These are phyloP conservation scores for Ampelocalamus luodianensis DNA, from an alignment of 176 grass and related monocot genomes.

Conservation along the genomic window DNA sequence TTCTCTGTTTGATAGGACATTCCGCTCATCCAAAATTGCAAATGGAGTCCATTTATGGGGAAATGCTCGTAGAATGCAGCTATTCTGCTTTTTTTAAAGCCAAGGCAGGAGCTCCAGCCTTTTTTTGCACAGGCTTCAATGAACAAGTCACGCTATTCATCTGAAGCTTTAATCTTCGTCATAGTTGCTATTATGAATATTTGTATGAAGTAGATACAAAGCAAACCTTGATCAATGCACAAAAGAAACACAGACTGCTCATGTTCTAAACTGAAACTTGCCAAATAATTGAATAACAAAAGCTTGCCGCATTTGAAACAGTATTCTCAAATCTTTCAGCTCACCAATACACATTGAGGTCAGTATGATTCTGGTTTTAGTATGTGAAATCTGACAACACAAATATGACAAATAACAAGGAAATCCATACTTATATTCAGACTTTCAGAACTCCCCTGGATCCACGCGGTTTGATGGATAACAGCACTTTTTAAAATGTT, in stretches of 20 bases:
- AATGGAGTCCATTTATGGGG: background rate
- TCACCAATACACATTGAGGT: slow-evolving; percentile 41
- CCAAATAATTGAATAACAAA: slow-evolving; percentile 11
- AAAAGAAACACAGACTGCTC: background rate
- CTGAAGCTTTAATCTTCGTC: background rate
- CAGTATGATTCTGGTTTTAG: slow-evolving; percentile 46
- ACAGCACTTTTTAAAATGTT: slow-evolving; percentile 41
- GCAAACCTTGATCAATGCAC: background rate
- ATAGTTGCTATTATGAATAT: background rate
- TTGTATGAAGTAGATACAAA: background rate
- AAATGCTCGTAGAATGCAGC: background rate
- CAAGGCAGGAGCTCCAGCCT: too few species aligned
- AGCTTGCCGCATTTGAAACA: slow-evolving; percentile 13
- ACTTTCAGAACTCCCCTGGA: slow-evolving; percentile 32
- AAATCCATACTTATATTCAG: slow-evolving; percentile 47
- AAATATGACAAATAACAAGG: slow-evolving; percentile 39
- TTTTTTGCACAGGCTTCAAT: background rate
- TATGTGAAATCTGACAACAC: slow-evolving; percentile 43
- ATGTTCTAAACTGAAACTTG: background rate
- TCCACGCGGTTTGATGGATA: slow-evolving; percentile 41
- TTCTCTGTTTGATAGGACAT: background rate
- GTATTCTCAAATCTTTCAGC: slow-evolving; percentile 29
- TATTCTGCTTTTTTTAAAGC: too few species aligned
- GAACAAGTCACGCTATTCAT: background rate
- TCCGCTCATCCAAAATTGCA: background rate